Evolutionary conservation across 1,284 basidiomycete genomes (phyloP).

Genomic region (Trichosporon coremiiforme): DNA sequence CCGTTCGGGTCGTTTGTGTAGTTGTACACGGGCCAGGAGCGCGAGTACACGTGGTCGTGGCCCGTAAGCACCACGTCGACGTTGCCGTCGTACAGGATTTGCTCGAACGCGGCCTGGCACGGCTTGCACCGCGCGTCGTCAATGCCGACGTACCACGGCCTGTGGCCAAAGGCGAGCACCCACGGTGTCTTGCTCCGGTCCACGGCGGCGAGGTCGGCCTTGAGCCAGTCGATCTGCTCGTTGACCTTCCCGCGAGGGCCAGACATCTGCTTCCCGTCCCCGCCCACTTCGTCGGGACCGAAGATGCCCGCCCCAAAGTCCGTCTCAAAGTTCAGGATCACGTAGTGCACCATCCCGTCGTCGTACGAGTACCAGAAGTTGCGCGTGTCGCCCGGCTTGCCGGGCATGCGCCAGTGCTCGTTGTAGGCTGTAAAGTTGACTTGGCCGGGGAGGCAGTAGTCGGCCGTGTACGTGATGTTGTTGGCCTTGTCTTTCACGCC

Average conservation of each 20-base stretch:
- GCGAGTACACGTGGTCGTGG: conserved; percentile 52
- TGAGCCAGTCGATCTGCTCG: conserved; percentile 41
- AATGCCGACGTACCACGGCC: conserved; percentile 40
- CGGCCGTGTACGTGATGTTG: conserved; percentile 40
- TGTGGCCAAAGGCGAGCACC: conserved; percentile 52
- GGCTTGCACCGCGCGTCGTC: conserved; percentile 31
- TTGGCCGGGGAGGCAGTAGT: conserved; percentile 40
- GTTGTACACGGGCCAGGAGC: conserved; percentile 47
- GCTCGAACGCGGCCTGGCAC: conserved; percentile 52
- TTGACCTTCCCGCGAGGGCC: conserved; percentile 29
- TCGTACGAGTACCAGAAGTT: conserved; percentile 51
- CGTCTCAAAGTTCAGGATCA: conserved; percentile 41
- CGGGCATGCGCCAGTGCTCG: conserved; percentile 48
- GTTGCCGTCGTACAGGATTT: conserved; percentile 47
- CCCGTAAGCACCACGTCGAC: conserved; percentile 51
- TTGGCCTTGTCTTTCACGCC: conserved; percentile 34
- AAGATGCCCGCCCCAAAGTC: conserved; percentile 37
- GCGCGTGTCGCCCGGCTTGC: conserved; percentile 28
- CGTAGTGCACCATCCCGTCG: conserved; percentile 38
- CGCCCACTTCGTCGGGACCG: conserved; percentile 37
- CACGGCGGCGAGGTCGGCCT: conserved; percentile 48
- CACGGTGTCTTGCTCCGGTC: conserved; percentile 54
- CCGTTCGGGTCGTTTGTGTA: conserved; percentile 41
- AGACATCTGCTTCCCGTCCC: conserved; percentile 36
- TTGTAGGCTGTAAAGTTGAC: conserved; percentile 40